Base-by-base conservation (phyloP, 768 basidiomycete species). In the Mycena rebaudengoi region DNA sequence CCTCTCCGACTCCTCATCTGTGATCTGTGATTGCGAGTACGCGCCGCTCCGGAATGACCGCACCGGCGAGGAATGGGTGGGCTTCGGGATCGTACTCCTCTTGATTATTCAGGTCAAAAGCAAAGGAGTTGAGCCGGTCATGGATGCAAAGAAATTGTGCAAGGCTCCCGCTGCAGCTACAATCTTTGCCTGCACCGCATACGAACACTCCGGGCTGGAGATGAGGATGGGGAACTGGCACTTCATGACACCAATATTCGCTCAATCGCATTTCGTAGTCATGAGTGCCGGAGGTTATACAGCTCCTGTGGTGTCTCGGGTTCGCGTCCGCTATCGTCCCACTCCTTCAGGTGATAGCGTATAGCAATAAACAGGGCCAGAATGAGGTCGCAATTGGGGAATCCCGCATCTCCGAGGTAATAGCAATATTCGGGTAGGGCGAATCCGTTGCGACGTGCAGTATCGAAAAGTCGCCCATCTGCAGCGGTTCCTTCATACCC, bases 401-500 rank as follows among this genome's bases (percentile, higher is more conserved):
- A 76, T 0, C 75, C 75, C n/a, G 73, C 74, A 69, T 78, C 72
- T 4, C 62, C 74, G 20, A 78, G 70, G 46, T 71, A 76, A 49
- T 70, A 74, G 16, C 51, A 35, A 1, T 69, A 70, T 4, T 46
- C 14, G 1, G 52, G 52, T 5, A 62, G 33, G 2, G 23, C 33
- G 25, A 73, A 41, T 18, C 67, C 62, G 16, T 63, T 13, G 0
- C 13, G 26, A 29, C 45, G 60, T 2, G 65, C 57, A 18, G 57
- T 32, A 3, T 70, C 23, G 61, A 64, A 72, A 29, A 73, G 35
- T 0, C 18, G 26, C 11, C 49, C 64, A 56, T 73, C 66, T 1
- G 66, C 59, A 8, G 43, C 56, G 6, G 63, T 60, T 0, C 72
- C 61, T 26, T 72, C 66, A n/a, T n/a, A n/a, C n/a, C n/a, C n/a